These are phyloP conservation scores for Aspergillus tanneri DNA, from an alignment of 2,329 filamentous ascomycete genomes.

Conservation along the genomic window DNA sequence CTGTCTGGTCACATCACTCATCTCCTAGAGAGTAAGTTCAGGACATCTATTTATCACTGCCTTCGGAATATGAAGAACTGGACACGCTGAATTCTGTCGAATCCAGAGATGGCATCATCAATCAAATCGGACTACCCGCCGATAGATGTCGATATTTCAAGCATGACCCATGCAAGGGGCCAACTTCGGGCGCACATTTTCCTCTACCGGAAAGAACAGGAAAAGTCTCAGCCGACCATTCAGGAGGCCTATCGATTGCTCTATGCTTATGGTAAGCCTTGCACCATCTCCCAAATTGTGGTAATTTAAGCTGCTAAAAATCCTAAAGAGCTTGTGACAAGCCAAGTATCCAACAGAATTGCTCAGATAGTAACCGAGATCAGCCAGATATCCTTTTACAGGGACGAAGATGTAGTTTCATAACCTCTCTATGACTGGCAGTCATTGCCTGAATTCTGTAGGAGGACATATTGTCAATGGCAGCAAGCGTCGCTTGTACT, in stretches of 20 bases:
- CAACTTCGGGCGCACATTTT: conserved; percentile 83
- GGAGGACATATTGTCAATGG: too few relatives aligned
- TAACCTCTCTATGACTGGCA: too few relatives aligned
- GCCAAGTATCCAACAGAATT: conserved; percentile 58
- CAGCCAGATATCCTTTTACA: too few relatives aligned
- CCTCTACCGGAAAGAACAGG: conserved; percentile 72
- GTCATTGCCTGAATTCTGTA: too few relatives aligned
- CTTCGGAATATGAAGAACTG: too few relatives aligned
- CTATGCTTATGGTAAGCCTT: conserved; percentile 75
- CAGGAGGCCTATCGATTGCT: conserved; percentile 79
- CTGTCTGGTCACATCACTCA: conserved; percentile 89
- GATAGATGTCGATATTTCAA: conserved; percentile 83
- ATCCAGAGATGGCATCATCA: conserved; percentile 83
- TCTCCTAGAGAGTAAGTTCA: conserved; percentile 62
- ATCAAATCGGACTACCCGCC: conserved; percentile 94
- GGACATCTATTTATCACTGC: too few relatives aligned
- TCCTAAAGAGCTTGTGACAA: conserved; percentile 62
- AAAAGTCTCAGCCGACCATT: conserved; percentile 45
- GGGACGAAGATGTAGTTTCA: too few relatives aligned
- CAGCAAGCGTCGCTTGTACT: too few relatives aligned
- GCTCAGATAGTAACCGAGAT: conserved; percentile 54
- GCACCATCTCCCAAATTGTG: neutral
- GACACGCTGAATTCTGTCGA: conserved; percentile 48
- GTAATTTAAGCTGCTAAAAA: too few relatives aligned
- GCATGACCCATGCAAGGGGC: conserved; percentile 76